Evolutionary conservation across 306 rosid species (phyloP).

Genomic region (Calophaca sinica): DNA sequence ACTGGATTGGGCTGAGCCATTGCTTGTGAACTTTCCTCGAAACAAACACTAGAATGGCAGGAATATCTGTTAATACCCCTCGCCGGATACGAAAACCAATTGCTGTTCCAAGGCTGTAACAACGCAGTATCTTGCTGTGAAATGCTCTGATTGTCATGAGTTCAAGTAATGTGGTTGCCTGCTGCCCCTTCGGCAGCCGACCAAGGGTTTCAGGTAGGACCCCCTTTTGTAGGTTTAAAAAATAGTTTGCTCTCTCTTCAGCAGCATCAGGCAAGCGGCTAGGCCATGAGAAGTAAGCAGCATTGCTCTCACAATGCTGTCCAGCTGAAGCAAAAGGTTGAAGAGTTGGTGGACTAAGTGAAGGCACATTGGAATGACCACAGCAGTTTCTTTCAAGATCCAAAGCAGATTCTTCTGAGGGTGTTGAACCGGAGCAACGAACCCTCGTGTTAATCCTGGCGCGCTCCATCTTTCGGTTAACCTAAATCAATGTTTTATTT

Average conservation of each 20-base stretch:
- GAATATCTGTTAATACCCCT: slow-evolving; percentile 90
- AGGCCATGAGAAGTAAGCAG: slow-evolving; percentile 99
- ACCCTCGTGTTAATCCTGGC: slow-evolving; percentile 66
- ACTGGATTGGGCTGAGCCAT: slow-evolving; percentile 98
- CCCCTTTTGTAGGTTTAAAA: slow-evolving; percentile 91
- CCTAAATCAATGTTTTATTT: slow-evolving; percentile 46
- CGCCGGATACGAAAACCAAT: slow-evolving; percentile 91
- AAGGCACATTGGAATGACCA: slow-evolving; percentile 90
- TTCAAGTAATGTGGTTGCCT: slow-evolving; percentile 93
- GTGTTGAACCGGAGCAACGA: slow-evolving; percentile 84
- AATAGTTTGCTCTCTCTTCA: slow-evolving; percentile 95
- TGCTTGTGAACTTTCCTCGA: slow-evolving; percentile 99
- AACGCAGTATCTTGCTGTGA: slow-evolving; percentile 98
- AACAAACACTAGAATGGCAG: slow-evolving; percentile 98
- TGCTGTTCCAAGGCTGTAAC: slow-evolving; percentile 98
- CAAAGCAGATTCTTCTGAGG: slow-evolving; percentile 93
- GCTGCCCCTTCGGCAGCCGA: slow-evolving; percentile 90
- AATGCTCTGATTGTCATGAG: slow-evolving; percentile 98
- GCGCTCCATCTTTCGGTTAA: slow-evolving; percentile 67
- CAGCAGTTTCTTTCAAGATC: slow-evolving; percentile 93
- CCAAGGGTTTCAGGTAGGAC: slow-evolving; percentile 90
- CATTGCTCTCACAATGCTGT: slow-evolving; percentile 91
- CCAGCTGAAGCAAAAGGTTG: slow-evolving; percentile 98
- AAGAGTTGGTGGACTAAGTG: slow-evolving; percentile 82
- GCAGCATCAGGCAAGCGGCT: slow-evolving; percentile 86